phyloP scores from a whole-genome alignment of 129 eudicot genomes.

The Saposhnikovia divaricata region DNA sequence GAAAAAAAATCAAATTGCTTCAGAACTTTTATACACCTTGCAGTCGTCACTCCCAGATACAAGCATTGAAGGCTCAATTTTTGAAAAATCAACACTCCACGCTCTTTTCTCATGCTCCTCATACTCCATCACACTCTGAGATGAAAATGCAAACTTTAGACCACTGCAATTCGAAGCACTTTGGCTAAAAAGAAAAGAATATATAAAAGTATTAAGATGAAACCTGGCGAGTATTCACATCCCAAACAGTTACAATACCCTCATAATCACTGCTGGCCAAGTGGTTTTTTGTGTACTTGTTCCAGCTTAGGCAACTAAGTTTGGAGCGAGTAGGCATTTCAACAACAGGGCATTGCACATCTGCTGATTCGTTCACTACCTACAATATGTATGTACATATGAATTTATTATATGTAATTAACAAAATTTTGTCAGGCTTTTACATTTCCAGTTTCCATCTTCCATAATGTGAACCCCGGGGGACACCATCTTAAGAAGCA shows the following conservation, averaged over 20 bases:
- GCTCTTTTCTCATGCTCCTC: slow-evolving; percentile 99
- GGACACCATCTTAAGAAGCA: neutral
- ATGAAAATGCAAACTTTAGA: neutral
- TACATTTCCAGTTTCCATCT: neutral
- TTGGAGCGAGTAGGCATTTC: slow-evolving; percentile 92
- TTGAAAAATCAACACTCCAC: slow-evolving; percentile 97
- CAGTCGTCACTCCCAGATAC: slow-evolving; percentile 97
- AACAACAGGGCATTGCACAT: slow-evolving; percentile 81
- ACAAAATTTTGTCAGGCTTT: neutral
- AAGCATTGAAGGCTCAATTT: slow-evolving; percentile 86
- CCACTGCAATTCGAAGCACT: neutral
- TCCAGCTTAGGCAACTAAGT: slow-evolving; percentile 97
- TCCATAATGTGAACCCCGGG: neutral
- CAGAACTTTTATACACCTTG: slow-evolving; percentile 40
- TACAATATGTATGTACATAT: slow-evolving; percentile 18
- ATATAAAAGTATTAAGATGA: neutral
- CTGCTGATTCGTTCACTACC: slow-evolving; percentile 83
- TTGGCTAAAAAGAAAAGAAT: neutral
- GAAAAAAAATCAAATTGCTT: neutral
- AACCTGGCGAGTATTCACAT: slow-evolving; percentile 91
- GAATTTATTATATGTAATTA: neutral
- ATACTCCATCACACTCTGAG: slow-evolving; percentile 88
- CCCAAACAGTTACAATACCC: slow-evolving; percentile 97
- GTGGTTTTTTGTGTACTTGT: slow-evolving; percentile 73
- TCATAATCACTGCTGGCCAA: slow-evolving; percentile 97